A percentile compares a stretch with the other conserved stretches of the same genome.
These are phyloP conservation scores for Phytophthora megakarya DNA, from an alignment of 352 stramenopile genomes.

Conservation along the genomic window DNA sequence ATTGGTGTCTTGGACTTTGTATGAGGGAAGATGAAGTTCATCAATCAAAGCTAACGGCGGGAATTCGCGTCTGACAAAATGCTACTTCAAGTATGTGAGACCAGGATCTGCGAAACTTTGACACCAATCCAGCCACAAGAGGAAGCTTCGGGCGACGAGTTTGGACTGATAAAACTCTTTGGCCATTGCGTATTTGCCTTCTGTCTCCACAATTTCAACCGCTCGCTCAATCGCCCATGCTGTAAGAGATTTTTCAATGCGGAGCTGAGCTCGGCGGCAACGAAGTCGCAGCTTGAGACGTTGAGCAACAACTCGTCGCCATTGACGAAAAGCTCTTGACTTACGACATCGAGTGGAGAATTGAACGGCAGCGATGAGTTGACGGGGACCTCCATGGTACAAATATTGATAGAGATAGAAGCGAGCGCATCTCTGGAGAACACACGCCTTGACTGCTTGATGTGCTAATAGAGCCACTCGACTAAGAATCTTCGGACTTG, in stretches of 20 bases:
- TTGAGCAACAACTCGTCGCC: conserved; percentile 21
- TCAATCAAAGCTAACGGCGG: not conserved
- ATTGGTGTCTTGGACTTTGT: conserved; percentile 2
- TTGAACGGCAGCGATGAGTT: conserved; percentile 25
- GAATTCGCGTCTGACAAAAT: not conserved
- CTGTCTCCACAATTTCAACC: conserved; percentile 24
- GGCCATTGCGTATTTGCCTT: conserved; percentile 54
- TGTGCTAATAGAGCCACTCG: conserved; percentile 17
- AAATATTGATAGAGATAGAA: conserved; percentile 31
- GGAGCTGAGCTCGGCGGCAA: conserved; percentile 18
- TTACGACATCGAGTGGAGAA: conserved; percentile 22
- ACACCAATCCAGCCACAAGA: conserved; percentile 29
- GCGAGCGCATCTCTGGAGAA: conserved; percentile 33
- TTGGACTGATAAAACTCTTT: conserved; percentile 50
- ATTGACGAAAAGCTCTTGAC: conserved; percentile 19
- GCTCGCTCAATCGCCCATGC: conserved; percentile 18
- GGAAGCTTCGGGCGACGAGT: conserved; percentile 23
- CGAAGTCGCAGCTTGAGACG: conserved; percentile 19
- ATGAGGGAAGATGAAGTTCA: conserved; percentile 1
- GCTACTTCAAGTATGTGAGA: conserved; percentile 5
- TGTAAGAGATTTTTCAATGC: conserved; percentile 1
- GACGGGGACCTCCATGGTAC: conserved; percentile 19
- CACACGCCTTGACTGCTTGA: conserved; percentile 27
- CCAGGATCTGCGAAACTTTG: not conserved
- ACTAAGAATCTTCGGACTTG: conserved; percentile 17